Conservation (phyloP, 768 basidiomycete species). For the Leccinum fibrillosum region DNA sequence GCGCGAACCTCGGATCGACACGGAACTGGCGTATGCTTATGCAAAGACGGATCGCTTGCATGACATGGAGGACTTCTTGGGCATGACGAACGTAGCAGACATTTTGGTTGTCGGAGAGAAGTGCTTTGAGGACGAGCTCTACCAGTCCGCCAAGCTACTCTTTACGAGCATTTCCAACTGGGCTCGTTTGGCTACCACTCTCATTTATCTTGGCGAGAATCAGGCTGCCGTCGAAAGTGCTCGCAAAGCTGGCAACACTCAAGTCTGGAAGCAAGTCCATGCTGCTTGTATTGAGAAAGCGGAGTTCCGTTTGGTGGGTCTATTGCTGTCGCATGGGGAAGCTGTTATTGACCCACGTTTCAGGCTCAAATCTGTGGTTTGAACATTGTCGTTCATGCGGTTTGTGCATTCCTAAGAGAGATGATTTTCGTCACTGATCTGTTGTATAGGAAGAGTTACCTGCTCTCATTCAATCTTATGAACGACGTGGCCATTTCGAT, state of each 20-base stretch:
- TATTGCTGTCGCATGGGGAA: not conserved
- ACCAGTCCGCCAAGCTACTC: slow-evolving; percentile 93
- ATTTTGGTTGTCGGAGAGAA: slow-evolving; percentile 97
- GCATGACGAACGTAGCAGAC: slow-evolving; percentile 98
- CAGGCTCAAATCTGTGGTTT: slow-evolving; percentile 98
- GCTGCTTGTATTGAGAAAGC: slow-evolving; percentile 96
- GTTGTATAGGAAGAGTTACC: slow-evolving; percentile 67
- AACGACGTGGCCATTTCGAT: slow-evolving; percentile 89
- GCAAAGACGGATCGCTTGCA: slow-evolving; percentile 97
- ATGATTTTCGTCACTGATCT: slow-evolving; percentile 9
- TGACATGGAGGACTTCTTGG: slow-evolving; percentile 99
- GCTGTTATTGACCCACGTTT: slow-evolving; percentile 8
- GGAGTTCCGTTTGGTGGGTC: slow-evolving; percentile 83
- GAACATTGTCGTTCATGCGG: slow-evolving; percentile 92
- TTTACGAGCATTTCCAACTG: slow-evolving; percentile 98
- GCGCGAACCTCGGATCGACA: slow-evolving; percentile 97
- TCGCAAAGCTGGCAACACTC: slow-evolving; percentile 98
- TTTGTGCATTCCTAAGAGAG: slow-evolving; percentile 18
- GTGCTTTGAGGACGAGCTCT: slow-evolving; percentile 97
- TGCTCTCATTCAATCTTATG: slow-evolving; percentile 76
- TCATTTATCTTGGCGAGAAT: slow-evolving; percentile 98
- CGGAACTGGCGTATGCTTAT: slow-evolving; percentile 96
- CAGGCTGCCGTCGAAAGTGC: slow-evolving; percentile 98
- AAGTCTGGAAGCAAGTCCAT: slow-evolving; percentile 99
- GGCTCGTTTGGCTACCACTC: slow-evolving; percentile 95